phyloP scores from a whole-genome alignment of 805 yeast genomes.

The Vanderwaltozyma tropicalis region DNA sequence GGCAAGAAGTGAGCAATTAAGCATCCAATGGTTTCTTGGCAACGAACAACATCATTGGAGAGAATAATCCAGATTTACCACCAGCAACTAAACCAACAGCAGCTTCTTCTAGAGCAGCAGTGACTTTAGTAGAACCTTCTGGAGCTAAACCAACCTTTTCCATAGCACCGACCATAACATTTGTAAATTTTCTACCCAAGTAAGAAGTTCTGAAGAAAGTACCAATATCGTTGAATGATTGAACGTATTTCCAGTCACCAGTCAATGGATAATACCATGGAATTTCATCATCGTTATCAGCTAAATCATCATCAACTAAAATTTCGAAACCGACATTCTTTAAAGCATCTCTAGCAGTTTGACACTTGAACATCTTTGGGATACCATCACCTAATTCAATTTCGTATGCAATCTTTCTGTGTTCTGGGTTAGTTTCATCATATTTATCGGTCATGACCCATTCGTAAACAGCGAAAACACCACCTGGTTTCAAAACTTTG shows the following conservation, averaged over 20 bases:
- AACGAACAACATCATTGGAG: constrained; percentile 95
- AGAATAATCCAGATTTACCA: constrained; percentile 79
- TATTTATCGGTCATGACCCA: constrained; percentile 97
- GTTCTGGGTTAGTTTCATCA: constrained; percentile 79
- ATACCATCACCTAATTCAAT: constrained; percentile 98
- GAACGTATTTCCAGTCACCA: constrained; percentile 87
- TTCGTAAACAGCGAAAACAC: constrained; percentile 94
- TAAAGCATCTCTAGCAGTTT: constrained; percentile 83
- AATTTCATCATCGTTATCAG: constrained; percentile 66
- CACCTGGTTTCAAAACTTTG: constrained; percentile 96
- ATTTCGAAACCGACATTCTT: constrained; percentile 80
- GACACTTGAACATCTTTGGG: constrained; percentile 84
- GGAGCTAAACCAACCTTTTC: constrained; percentile 87
- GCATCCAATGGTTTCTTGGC: constrained; percentile 60
- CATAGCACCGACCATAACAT: constrained; percentile 65
- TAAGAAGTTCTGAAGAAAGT: constrained; percentile 83
- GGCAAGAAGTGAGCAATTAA: not conserved
- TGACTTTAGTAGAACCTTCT: constrained; percentile 81
- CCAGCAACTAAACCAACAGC: constrained; percentile 92
- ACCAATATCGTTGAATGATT: constrained; percentile 62
- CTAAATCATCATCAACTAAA: constrained; percentile 67
- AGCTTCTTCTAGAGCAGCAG: constrained; percentile 91
- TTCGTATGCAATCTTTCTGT: constrained; percentile 91
- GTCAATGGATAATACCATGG: constrained; percentile 98
- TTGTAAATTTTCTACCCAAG: constrained; percentile 79